These are phyloP conservation scores for Fusarium sp. DNA, from an alignment of 2,329 filamentous ascomycete genomes.

Conservation along the genomic window DNA sequence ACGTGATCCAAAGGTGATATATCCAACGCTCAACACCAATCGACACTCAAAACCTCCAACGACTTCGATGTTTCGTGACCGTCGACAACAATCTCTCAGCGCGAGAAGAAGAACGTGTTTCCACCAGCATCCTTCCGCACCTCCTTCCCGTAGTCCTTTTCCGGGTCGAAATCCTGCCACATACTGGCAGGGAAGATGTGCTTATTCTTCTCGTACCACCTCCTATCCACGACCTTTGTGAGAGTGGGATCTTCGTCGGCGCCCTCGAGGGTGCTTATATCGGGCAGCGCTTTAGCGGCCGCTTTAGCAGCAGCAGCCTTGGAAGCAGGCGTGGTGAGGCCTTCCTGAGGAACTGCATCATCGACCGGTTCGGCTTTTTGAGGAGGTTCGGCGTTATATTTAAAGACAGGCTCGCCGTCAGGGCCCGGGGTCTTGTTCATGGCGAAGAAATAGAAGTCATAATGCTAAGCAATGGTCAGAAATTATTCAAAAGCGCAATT, in stretches of 20 bases:
- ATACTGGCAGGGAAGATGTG: conserved; percentile 97
- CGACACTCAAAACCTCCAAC: conserved; percentile 3
- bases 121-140: conserved; percentile 86
- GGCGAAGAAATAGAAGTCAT: conserved; percentile 97
- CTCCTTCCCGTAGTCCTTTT: conserved; percentile 82
- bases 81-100: conserved; percentile 43
- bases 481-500: conserved; percentile 2
- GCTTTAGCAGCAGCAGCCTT: conserved; percentile 54
- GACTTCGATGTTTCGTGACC: conserved; percentile 2
- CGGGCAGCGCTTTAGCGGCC: conserved; percentile 54
- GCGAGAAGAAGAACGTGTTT: conserved; percentile 90
- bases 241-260: conserved; percentile 78
- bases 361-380: conserved; percentile 46
- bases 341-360: conserved; percentile 1
- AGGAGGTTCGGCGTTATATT: conserved; percentile 70
- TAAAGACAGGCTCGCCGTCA: conserved; percentile 78
- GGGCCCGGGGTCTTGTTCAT: conserved; percentile 85
- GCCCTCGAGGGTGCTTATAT: conserved; percentile 75
- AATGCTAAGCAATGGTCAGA: conserved; percentile 72
- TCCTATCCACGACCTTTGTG: conserved; percentile 93
- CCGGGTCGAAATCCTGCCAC: conserved; percentile 95
- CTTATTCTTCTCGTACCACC: conserved; percentile 98
- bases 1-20: conserved; percentile 22
- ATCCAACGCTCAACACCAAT: conserved; percentile 7
- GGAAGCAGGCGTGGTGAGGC: conserved; percentile 49